Base-by-base conservation (phyloP, 2,329 filamentous ascomycete species). In the Metarhizium humberi region DNA sequence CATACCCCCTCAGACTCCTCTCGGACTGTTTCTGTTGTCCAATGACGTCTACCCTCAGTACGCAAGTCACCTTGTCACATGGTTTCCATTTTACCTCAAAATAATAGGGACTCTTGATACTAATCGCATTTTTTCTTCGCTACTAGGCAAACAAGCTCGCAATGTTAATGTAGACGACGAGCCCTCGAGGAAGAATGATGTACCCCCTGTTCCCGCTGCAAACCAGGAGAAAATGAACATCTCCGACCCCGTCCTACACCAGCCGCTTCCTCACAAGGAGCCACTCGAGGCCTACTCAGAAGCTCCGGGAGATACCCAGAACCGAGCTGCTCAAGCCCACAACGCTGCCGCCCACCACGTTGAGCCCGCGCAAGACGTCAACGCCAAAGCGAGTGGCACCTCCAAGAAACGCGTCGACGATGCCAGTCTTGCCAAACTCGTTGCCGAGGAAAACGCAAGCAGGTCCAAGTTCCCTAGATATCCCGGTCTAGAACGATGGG, bases 371-470 rank as follows among this genome's bases (percentile, higher is more conserved):
- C 85, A 90, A 62, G 78, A 80, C 62, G 62, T 72, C 14, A 62
- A 59, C 25, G 59, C 58, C 52, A 67, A 69, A 58, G 48, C 56
- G 25, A 53, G 46, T 32, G 56, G 47, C 34, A 63, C 58, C 29
- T 57, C 64, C 50, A 63, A 63, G 52, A 71, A 67, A 58, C 69
- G 68, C 29, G 71, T 77, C 56, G 78, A 79, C 58, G 86, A 89
- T 4, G 78, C 82, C 46, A 88, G 92, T 58, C 79, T 96, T 32
- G 88, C 91, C 68, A 86, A 88, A 65, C 85, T 97, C 45, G 85
- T 99, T 1, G 90, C 90, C 55, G 94, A 97, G 69, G 94, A 97
- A 76, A 90, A 91, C 57, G 88, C 89, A 65, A 90, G 78, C 72
- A 89, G 85, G 70, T 84, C 84, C 67, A 95, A 92, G 71, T 86